phyloP scores from a whole-genome alignment of 2,329 filamentous ascomycete genomes.

The Cladophialophora yegresii region DNA sequence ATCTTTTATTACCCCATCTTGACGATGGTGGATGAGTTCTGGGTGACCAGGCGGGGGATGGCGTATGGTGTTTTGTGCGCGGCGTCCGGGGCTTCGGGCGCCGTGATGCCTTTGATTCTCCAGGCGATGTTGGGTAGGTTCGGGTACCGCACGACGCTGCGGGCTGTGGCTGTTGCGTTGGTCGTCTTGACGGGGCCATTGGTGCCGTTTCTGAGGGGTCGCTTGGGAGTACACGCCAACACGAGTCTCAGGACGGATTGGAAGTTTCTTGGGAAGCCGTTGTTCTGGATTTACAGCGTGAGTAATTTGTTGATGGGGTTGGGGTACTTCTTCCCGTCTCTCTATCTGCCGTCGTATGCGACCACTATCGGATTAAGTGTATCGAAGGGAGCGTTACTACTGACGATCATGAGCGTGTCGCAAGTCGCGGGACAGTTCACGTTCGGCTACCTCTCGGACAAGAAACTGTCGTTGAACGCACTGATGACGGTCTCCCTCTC shows the following conservation, averaged over 20 bases:
- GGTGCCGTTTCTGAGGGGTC: slow-evolving; percentile 46
- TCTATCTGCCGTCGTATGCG: slow-evolving; percentile 46
- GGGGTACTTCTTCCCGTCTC: slow-evolving; percentile 44
- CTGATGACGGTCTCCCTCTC: slow-evolving; percentile 48
- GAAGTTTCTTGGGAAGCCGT: slow-evolving; percentile 42
- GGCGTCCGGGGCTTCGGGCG: slow-evolving; percentile 50
- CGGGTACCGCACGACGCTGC: slow-evolving; percentile 48
- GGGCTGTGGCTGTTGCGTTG: slow-evolving; percentile 47
- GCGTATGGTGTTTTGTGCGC: slow-evolving; percentile 34
- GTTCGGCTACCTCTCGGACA: slow-evolving; percentile 46
- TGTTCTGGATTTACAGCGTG: slow-evolving; percentile 52
- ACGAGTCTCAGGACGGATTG: slow-evolving; percentile 39
- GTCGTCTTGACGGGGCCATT: slow-evolving; percentile 44
- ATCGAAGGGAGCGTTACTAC: slow-evolving; percentile 27
- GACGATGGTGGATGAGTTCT: slow-evolving; percentile 48
- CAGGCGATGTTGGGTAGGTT: slow-evolving; percentile 47
- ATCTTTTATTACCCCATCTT: slow-evolving; percentile 45
- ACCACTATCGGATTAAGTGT: slow-evolving; percentile 21
- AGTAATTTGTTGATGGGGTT: slow-evolving; percentile 45
- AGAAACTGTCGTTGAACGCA: slow-evolving; percentile 43
- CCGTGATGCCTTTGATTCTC: slow-evolving; percentile 50
- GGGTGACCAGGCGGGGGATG: slow-evolving; percentile 44
- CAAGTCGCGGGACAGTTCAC: slow-evolving; percentile 31
- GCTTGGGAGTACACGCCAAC: slow-evolving; percentile 41
- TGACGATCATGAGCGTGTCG: slow-evolving; percentile 32